Conservation (phyloP, 768 basidiomycete species). For the Amyloporia xantha region DNA sequence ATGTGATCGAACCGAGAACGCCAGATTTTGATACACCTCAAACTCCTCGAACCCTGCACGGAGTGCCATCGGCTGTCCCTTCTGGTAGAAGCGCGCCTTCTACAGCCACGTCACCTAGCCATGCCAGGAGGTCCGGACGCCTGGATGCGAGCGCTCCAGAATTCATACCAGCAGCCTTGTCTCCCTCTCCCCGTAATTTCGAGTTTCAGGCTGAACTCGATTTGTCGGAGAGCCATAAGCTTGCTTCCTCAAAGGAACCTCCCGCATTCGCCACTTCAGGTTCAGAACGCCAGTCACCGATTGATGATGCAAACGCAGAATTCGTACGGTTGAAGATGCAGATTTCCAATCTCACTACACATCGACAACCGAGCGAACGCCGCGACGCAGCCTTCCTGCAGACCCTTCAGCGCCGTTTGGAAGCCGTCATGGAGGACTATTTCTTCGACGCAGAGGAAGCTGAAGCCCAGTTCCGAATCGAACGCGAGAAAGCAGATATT, state of each 20-base stretch:
- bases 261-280: not conserved
- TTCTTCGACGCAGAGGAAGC: conserved; percentile 69
- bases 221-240: not conserved
- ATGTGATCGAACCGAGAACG: not conserved
- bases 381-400: conserved; percentile 26
- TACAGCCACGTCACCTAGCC: no score
- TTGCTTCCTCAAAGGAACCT: not conserved
- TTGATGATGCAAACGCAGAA: conserved; percentile 45
- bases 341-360: conserved; percentile 39
- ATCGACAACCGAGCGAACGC: conserved; percentile 21
- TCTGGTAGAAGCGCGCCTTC: no score
- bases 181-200: not conserved
- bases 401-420: conserved; percentile 40
- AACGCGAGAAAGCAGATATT: conserved; percentile 45
- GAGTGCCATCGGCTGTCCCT: no score
- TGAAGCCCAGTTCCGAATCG: conserved; percentile 45
- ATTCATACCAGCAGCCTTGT: conserved; percentile 28
- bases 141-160: conserved; percentile 35
- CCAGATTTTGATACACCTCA: conserved; percentile 7
- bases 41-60: conserved; percentile 9
- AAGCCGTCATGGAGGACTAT: conserved; percentile 47
- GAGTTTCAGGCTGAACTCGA: not conserved
- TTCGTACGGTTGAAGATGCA: conserved; percentile 61
- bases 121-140: conserved; percentile 12
- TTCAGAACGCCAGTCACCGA: conserved; percentile 13